Evolutionary conservation across 164 flowering plant genomes (phyloP).

Genomic region (Annona cherimola): DNA sequence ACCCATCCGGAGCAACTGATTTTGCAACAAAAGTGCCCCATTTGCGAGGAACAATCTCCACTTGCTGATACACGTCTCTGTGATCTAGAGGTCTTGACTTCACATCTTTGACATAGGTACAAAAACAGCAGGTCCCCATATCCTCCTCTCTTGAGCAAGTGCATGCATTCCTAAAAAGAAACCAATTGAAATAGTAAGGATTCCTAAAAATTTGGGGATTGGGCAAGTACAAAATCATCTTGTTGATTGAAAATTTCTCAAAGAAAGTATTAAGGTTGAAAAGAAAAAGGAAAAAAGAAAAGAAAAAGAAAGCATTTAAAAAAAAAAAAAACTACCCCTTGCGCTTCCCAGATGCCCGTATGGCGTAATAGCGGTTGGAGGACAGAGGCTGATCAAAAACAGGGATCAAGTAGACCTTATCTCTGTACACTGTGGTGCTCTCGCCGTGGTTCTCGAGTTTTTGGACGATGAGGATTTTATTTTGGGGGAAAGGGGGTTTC

Average conservation of each 20-base stretch:
- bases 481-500: conserved; percentile 49
- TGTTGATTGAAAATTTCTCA: too few species aligned
- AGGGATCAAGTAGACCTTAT: conserved; percentile 37
- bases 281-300: too few species aligned
- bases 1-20: conserved; percentile 16
- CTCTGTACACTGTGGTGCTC: conserved; percentile 25
- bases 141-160: conserved; percentile 43
- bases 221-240: too few species aligned
- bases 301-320: too few species aligned
- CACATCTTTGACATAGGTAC: conserved; percentile 17
- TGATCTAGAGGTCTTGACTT: conserved; percentile 38
- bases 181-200: too few species aligned
- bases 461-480: conserved; percentile 31
- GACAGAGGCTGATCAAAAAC: conserved; percentile 50
- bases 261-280: too few species aligned
- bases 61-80: conserved; percentile 31
- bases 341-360: conserved; percentile 32
- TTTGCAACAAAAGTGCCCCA: conserved; percentile 14
- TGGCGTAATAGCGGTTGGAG: conserved; percentile 47
- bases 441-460: conserved; percentile 11
- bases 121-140: conserved; percentile 31
- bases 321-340: conserved; percentile 36
- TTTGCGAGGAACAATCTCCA: conserved; percentile 17
- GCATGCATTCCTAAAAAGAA: conserved; percentile 38
- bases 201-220: too few species aligned